Conservation (phyloP, 768 basidiomycete genomes). For the Serpula lacrymans region DNA sequence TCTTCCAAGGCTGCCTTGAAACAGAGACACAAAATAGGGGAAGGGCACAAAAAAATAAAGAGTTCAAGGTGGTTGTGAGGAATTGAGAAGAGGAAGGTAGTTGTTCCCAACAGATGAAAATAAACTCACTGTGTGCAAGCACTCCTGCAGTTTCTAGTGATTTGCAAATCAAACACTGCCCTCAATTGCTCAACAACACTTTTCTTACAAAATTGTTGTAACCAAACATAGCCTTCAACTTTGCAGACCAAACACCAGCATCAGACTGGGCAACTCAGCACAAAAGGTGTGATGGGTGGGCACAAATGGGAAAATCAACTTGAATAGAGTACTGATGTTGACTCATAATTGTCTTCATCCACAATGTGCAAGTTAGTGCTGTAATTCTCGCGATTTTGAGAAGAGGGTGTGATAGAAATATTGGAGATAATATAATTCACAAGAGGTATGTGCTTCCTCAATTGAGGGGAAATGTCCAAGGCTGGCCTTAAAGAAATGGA, state of each 20-base stretch:
- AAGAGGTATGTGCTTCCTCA: too few relatives aligned
- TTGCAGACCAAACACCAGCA: too few relatives aligned
- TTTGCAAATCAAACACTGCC: not conserved
- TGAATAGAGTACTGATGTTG: constrained; percentile 43
- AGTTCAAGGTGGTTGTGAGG: not conserved
- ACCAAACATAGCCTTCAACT: constrained; percentile 36
- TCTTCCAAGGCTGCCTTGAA: too few relatives aligned
- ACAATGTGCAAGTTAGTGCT: constrained; percentile 7
- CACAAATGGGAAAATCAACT: constrained; percentile 54
- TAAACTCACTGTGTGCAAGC: too few relatives aligned
- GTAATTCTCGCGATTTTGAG: too few relatives aligned
- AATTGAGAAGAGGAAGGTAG: not conserved
- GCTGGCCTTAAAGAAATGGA: constrained; percentile 12
- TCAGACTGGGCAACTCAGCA: too few relatives aligned
- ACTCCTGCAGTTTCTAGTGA: not conserved
- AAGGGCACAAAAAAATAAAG: not conserved
- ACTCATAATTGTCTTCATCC: constrained; percentile 16
- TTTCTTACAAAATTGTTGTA: constrained; percentile 9
- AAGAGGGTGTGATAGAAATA: constrained; percentile 2
- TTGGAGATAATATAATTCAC: constrained; percentile 13
- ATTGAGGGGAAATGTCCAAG: constrained; percentile 16
- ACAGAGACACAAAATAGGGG: too few relatives aligned
- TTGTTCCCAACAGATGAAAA: constrained; percentile 7
- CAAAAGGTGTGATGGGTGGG: constrained; percentile 19
- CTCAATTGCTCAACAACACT: not conserved